phyloP scores from a whole-genome alignment of 208 protist species.

The Trypanosoma cruzi region DNA sequence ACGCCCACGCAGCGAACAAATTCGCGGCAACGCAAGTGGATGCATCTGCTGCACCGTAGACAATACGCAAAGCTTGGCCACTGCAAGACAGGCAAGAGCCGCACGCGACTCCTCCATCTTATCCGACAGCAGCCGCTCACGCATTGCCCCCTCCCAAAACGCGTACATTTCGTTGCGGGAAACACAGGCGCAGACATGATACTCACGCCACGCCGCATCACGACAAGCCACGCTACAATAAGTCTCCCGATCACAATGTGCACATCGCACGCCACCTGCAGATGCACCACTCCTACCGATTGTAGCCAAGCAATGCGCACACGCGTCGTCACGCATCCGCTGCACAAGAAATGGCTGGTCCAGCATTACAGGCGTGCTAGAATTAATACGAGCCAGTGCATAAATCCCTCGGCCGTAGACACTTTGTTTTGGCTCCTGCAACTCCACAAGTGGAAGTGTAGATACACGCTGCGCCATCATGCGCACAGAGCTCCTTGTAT shows the following conservation, averaged over 20 bases:
- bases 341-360: conserved; percentile 69
- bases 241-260: conserved; percentile 53
- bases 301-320: conserved; percentile 74
- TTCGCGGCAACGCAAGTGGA: conserved; percentile 58
- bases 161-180: conserved; percentile 56
- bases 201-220: conserved; percentile 69
- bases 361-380: conserved; percentile 46
- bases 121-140: conserved; percentile 34
- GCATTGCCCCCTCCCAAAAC: conserved; percentile 56
- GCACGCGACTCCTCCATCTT: conserved; percentile 48
- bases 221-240: conserved; percentile 77
- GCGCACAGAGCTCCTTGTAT: conserved; percentile 30
- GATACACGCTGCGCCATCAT: conserved; percentile 21
- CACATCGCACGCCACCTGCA: conserved; percentile 38
- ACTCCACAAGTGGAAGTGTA: conserved; percentile 37
- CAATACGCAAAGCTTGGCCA: conserved; percentile 81
- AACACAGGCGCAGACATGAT: conserved; percentile 78
- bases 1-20: conserved; percentile 55
- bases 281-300: conserved; percentile 20
- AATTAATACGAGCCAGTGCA: conserved; percentile 43
- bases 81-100: conserved; percentile 68
- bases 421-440: conserved; percentile 60
- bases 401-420: conserved; percentile 76
- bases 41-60: conserved; percentile 75
- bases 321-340: conserved; percentile 45